A percentile compares a stretch with the other conserved stretches of the same genome.
phyloP scores from a whole-genome alignment of 306 rosid species.

The Ceratonia siliqua region DNA sequence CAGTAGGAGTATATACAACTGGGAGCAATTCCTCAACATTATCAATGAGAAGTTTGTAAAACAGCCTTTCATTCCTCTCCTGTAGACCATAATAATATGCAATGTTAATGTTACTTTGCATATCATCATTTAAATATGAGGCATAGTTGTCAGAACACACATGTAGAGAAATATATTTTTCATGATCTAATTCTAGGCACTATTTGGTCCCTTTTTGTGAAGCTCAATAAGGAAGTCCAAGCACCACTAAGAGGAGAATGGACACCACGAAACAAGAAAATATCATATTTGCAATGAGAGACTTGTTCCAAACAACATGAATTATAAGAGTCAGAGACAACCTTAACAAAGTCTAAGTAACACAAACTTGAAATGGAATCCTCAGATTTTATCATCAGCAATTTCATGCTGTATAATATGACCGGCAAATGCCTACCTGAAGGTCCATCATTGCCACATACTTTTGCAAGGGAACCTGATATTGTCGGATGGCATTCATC shows the following conservation, averaged over 20 bases:
- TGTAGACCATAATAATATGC: slow-evolving; percentile 41
- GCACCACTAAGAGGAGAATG: not conserved
- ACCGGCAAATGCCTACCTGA: slow-evolving; percentile 56
- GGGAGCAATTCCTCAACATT: slow-evolving; percentile 79
- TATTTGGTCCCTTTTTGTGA: not conserved
- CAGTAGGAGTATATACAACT: slow-evolving; percentile 73
- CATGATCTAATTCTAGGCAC: not conserved
- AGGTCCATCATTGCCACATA: slow-evolving; percentile 87
- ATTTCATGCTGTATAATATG: slow-evolving; percentile 17
- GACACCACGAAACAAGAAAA: not conserved
- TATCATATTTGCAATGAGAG: not conserved
- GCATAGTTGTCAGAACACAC: not conserved
- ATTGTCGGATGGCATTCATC: slow-evolving; percentile 67
- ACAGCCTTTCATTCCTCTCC: slow-evolving; percentile 83
- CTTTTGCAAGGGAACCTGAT: slow-evolving; percentile 83
- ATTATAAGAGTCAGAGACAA: not conserved
- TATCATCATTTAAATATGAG: slow-evolving; percentile 1
- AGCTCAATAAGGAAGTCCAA: not conserved
- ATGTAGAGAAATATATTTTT: not conserved
- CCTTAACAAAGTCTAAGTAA: not conserved
- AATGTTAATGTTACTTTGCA: not conserved
- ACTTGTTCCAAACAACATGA: not conserved
- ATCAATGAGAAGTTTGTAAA: slow-evolving; percentile 70
- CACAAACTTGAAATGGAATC: not conserved
- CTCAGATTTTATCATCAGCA: not conserved